A percentile compares a stretch with the other conserved stretches of the same genome.
Conservation (phyloP, 345 rosid genomes). For the Boechera retrofracta region DNA sequence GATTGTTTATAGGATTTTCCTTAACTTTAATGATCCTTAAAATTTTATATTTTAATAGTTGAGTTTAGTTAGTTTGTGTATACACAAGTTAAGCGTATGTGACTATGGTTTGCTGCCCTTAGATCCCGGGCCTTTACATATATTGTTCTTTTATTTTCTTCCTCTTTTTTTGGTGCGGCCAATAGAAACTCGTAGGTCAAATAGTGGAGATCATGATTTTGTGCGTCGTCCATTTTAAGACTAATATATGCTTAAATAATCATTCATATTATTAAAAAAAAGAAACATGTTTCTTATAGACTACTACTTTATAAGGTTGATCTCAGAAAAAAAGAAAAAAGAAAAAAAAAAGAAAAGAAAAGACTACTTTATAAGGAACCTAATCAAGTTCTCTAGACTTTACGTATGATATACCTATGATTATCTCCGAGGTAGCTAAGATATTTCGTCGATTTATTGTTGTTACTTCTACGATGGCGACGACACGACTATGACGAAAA, state of each 20-base stretch:
- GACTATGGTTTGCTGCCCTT: neutral
- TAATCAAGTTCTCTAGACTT: neutral
- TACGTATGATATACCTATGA: neutral
- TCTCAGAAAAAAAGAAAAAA: too few relatives aligned
- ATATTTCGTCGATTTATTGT: neutral
- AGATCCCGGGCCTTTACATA: neutral
- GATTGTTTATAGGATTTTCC: too few relatives aligned
- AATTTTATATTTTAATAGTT: too few relatives aligned
- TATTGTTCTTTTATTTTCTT: neutral
- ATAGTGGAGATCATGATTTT: neutral
- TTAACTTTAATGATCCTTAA: too few relatives aligned
- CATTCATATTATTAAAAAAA: neutral
- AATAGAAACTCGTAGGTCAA: slow-evolving; percentile 1
- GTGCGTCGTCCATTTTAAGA: slow-evolving; percentile 14
- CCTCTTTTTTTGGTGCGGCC: neutral
- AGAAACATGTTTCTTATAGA: neutral
- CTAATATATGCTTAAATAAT: neutral
- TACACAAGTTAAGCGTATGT: too few relatives aligned
- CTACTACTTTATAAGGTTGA: too few relatives aligned
- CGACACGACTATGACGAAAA: neutral
- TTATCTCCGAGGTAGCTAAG: neutral
- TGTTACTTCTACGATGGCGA: neutral
- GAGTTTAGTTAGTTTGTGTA: too few relatives aligned
- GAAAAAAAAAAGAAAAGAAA: too few relatives aligned
- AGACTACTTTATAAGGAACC: too few relatives aligned